Evolutionary conservation across 441 rosid species (phyloP).

Genomic region (Gossypium schwendimanii): DNA sequence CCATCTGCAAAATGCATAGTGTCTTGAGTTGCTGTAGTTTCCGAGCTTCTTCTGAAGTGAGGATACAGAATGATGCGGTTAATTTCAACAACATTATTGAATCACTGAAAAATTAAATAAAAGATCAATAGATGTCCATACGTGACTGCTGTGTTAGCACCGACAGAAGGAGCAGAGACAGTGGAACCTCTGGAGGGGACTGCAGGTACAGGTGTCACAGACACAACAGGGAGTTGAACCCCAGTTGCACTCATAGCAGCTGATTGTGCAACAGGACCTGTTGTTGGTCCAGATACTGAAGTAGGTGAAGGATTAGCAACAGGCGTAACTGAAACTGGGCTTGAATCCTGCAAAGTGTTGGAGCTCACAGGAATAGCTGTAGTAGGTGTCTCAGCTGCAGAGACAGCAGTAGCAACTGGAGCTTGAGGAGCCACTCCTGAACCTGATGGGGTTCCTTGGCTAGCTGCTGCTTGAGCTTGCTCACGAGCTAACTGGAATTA

Average conservation of each 20-base stretch:
- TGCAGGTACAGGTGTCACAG: slow-evolving; percentile 22
- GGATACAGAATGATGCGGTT: slow-evolving; percentile 10
- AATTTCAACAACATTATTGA: background rate
- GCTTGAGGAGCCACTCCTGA: slow-evolving; percentile 36
- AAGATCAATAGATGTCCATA: slow-evolving; percentile 26
- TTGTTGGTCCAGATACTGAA: slow-evolving; percentile 36
- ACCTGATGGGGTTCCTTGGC: slow-evolving; percentile 37
- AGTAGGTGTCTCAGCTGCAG: slow-evolving; percentile 33
- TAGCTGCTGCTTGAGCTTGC: slow-evolving; percentile 55
- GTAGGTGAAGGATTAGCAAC: slow-evolving; percentile 40
- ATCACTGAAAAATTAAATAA: slow-evolving; percentile 3
- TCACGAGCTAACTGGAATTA: slow-evolving; percentile 86
- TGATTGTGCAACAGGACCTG: slow-evolving; percentile 36
- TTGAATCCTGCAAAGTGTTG: slow-evolving; percentile 41
- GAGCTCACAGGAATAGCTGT: slow-evolving; percentile 40
- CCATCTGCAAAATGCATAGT: slow-evolving; percentile 36
- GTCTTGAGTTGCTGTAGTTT: slow-evolving; percentile 39
- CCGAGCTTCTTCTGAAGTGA: slow-evolving; percentile 39
- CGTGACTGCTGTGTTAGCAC: slow-evolving; percentile 33
- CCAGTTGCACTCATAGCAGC: slow-evolving; percentile 34
- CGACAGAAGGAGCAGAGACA: slow-evolving; percentile 23
- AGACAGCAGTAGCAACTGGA: slow-evolving; percentile 33
- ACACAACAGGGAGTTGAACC: slow-evolving; percentile 24
- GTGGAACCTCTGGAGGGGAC: slow-evolving; percentile 28
- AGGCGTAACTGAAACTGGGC: slow-evolving; percentile 53